phyloP scores from a whole-genome alignment of 2,329 filamentous ascomycete species.

The Colletotrichum sp. region DNA sequence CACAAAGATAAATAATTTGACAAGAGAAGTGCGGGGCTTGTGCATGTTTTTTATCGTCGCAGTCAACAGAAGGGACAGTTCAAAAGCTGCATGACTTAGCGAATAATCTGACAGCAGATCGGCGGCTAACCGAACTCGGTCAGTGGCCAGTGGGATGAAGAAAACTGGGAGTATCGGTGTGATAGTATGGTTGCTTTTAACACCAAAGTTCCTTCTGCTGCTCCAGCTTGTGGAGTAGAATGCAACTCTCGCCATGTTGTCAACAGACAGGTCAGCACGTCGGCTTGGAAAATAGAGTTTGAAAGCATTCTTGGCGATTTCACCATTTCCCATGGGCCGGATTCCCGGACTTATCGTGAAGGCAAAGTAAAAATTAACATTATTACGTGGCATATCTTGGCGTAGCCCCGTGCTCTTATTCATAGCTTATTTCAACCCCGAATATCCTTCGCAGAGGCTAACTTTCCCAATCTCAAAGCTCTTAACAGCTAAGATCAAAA shows the following conservation, averaged over 20 bases:
- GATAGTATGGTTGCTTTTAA: background rate
- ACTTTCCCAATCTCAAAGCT: too few relatives aligned
- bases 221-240: background rate
- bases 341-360: background rate
- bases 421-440: background rate
- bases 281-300: background rate
- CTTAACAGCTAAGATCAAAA: slow-evolving; percentile 6
- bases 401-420: background rate
- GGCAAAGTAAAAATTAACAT: background rate
- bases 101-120: background rate
- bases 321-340: background rate
- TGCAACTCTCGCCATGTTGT: background rate
- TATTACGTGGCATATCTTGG: background rate
- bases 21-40: background rate
- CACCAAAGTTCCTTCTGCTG: background rate
- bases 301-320: background rate
- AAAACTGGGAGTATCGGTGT: background rate
- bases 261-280: background rate
- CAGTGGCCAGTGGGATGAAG: background rate
- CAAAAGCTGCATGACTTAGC: background rate
- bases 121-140: background rate
- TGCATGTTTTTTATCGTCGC: background rate
- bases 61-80: background rate
- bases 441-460: background rate
- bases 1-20: background rate